Base-by-base conservation (phyloP, 2,329 filamentous ascomycete genomes). In the Aspergillus sojae region DNA sequence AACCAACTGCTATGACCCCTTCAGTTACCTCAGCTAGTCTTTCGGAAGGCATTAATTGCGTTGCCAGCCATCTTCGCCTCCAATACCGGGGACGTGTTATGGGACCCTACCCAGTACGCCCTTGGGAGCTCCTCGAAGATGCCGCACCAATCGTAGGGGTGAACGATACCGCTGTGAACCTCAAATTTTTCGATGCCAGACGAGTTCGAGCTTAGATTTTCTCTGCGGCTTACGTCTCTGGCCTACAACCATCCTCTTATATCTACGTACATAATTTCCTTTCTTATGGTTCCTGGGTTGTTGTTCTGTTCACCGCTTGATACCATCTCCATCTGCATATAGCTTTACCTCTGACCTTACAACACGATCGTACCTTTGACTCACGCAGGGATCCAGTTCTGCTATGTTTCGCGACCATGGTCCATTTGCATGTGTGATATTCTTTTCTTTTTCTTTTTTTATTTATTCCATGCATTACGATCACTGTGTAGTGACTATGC, bases 61-160 rank as follows among this genome's bases (percentile, higher is more conserved):
- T 72, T 30, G 60, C 70, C 16, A 74, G 72, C 57, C 74, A 74
- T 32, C 73, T 80, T 43, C 76, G 76, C 46, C 67, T 80, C 45
- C 77, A 81, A 62, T 71, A 76, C 36, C 74, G 74, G 32, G 77
- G 77, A 11, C 74, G 75, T 26, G 63, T 72, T 5, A 63, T 76
- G 39, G 78, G 77, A 2, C 65, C 76, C 2, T 80, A 75, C 57
- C 73, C 74, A 2, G 65, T 78, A 11, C 77, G 77, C 26, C 76
- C 75, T 32, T 82, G 80, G 80, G 80, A 82, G 62, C 74, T 81
- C 61, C 72, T 82, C 28, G 78, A 80, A 65, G 80, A 81, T 62
- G 77, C 80, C 12, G 79, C 80, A 21, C 80, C 80, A 1, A 74
- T 80, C 21, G 68, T 78, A 26, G 78, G 79, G 28, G 70, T 73